Base-by-base conservation (phyloP, 2,329 filamentous ascomycete species). In the Drechslerella dactyloides region DNA sequence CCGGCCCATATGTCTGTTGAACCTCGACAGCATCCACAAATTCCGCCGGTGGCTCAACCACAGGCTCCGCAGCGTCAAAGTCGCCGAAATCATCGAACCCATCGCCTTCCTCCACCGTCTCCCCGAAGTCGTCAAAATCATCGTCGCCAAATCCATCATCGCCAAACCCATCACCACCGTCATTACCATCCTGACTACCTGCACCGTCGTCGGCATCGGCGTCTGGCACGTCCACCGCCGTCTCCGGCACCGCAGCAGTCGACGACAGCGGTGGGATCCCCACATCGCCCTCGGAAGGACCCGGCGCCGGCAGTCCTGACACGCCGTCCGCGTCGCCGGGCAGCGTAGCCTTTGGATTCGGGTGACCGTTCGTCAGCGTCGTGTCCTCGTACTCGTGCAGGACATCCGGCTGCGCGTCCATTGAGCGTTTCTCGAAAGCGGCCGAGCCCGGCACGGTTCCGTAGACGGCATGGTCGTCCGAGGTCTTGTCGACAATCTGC, bases 71-170 rank as follows among this genome's bases (percentile, higher is more conserved):
- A 40, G 83, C 87, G 74, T 83, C 87, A 80, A 90, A 90, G 77
- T 90, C 88, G 73, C 84, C 84, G 79, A 86, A 84, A 60, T 84
- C 83, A 75, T 83, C 82, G 78, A 84, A 84, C 30, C 44, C 60
- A 54, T 84, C 82, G 62, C 86, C 69, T 11, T 65, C 75, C 21
- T 76, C 76, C 1, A 75, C 73, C 2, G 75, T 65, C 56, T 77
- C 87, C 58, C 85, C 85, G 78, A 87, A 86, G 75, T 88, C 89
- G 77, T 89, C 87, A 79, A 91, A 91, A 76, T 90, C 88, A 76
- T 87, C 82, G 76, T 90, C 88, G 76, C 86, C 82, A 42, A 69
- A 72, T 74, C 80, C 86, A 80, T 88, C 88, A 76, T 85, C 85
- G 24, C 82, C 82, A 51, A 44, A 10, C 7, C 10, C 52, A 55